These are phyloP conservation scores for Thymus quinquecostatus DNA, from an alignment of 257 asterid genomes.

Conservation along the genomic window DNA sequence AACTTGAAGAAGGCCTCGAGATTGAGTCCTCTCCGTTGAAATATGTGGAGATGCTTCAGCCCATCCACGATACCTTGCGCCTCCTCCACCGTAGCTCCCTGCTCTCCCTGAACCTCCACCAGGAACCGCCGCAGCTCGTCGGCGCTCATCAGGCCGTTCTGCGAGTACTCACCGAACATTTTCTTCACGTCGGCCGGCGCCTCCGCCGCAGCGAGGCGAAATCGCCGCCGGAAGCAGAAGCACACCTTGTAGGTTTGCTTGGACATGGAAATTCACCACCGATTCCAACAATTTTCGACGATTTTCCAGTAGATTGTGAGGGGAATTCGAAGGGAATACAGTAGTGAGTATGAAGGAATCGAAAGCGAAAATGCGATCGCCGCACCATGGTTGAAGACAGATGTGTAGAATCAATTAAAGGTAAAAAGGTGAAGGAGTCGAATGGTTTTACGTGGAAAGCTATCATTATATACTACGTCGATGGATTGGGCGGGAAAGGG, in stretches of 20 bases:
- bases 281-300: too few relatives aligned
- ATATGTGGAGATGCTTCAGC: slow-evolving; percentile 48
- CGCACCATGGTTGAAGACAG: neutral
- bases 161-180: slow-evolving; percentile 50
- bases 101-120: slow-evolving; percentile 70
- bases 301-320: too few relatives aligned
- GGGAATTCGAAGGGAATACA: neutral
- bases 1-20: slow-evolving; percentile 57
- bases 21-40: slow-evolving; percentile 53
- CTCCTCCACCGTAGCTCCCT: slow-evolving; percentile 51
- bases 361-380: slow-evolving; percentile 31
- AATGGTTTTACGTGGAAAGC: slow-evolving; percentile 19
- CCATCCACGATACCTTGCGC: slow-evolving; percentile 58
- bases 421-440: slow-evolving; percentile 2
- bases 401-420: neutral
- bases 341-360: neutral
- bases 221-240: slow-evolving; percentile 74
- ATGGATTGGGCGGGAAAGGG: neutral
- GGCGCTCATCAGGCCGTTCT: slow-evolving; percentile 52
- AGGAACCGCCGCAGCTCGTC: slow-evolving; percentile 58
- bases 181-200: slow-evolving; percentile 62
- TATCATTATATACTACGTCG: neutral
- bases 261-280: slow-evolving; percentile 40
- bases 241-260: slow-evolving; percentile 73
- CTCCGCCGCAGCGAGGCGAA: slow-evolving; percentile 56